A percentile compares a stretch with the other conserved stretches of the same genome.
phyloP scores from a whole-genome alignment of 208 protist genomes.

The Wallacemonas sp. region DNA sequence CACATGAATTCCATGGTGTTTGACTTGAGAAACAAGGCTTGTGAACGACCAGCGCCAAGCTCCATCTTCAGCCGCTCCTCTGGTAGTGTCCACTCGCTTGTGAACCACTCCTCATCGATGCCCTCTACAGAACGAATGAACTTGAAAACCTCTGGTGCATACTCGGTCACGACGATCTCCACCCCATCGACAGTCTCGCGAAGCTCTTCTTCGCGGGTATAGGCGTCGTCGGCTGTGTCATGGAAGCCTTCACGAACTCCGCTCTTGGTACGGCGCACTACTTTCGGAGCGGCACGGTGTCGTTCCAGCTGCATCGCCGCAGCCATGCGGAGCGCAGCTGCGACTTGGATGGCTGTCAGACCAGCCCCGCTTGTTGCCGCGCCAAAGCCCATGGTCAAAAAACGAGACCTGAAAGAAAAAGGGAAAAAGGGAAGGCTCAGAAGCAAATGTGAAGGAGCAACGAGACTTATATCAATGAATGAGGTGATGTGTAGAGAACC shows the following conservation, averaged over 20 bases:
- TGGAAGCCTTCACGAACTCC: constrained; percentile 14
- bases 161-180: constrained; percentile 65
- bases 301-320: constrained; percentile 25
- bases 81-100: constrained; percentile 70
- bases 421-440: neutral
- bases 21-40: constrained; percentile 84
- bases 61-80: constrained; percentile 58
- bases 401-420: constrained; percentile 9
- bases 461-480: too few relatives aligned
- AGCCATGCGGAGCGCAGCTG: constrained; percentile 37
- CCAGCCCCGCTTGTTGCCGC: constrained; percentile 74
- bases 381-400: constrained; percentile 18
- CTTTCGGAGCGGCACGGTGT: constrained; percentile 7
- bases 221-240: constrained; percentile 25
- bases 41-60: constrained; percentile 77
- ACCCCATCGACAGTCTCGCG: constrained; percentile 14
- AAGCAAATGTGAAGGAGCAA: too few relatives aligned
- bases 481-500: too few relatives aligned
- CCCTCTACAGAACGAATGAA: constrained; percentile 54
- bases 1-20: constrained; percentile 76
- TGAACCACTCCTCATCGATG: constrained; percentile 50
- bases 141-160: constrained; percentile 73
- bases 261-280: constrained; percentile 16
- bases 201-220: constrained; percentile 21
- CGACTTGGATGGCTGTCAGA: constrained; percentile 66